These are phyloP conservation scores for Selaginella tamariscina DNA, from an alignment of 75 land plant genomes.

Conservation along the genomic window DNA sequence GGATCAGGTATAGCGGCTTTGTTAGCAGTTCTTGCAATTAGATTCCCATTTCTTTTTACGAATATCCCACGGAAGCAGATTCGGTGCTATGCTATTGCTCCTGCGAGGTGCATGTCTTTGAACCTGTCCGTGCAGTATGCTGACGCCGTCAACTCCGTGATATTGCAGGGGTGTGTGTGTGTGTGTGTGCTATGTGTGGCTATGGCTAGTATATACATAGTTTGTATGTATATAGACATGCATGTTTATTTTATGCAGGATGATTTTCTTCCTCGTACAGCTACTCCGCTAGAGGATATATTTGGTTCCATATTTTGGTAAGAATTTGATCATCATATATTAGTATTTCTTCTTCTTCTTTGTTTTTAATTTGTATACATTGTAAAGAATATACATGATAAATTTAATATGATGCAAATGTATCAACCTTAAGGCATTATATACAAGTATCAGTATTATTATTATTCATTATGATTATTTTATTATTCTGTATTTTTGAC, in stretches of 20 bases:
- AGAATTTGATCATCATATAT: background rate
- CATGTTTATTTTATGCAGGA: background rate
- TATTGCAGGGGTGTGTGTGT: background rate
- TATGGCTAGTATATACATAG: no score
- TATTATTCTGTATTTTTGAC: background rate
- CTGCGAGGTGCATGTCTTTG: conserved; percentile 11
- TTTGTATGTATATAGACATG: background rate
- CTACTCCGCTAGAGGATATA: conserved; percentile 7
- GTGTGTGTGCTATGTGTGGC: no score
- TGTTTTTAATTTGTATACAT: background rate
- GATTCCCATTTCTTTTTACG: background rate
- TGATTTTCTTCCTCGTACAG: conserved; percentile 9
- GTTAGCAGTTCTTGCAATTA: background rate
- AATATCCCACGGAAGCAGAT: conserved; percentile 3
- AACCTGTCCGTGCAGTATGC: background rate
- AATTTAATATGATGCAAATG: background rate
- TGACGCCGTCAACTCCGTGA: background rate
- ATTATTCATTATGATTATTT: background rate
- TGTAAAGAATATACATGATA: background rate
- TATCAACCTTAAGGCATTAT: background rate
- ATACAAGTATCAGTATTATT: no score
- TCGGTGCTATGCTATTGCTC: conserved; percentile 4
- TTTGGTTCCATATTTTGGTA: conserved; percentile 6
- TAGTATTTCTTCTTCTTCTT: background rate
- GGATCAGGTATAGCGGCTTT: background rate